phyloP scores from a whole-genome alignment of 345 rosid genomes.

The Populus alba region DNA sequence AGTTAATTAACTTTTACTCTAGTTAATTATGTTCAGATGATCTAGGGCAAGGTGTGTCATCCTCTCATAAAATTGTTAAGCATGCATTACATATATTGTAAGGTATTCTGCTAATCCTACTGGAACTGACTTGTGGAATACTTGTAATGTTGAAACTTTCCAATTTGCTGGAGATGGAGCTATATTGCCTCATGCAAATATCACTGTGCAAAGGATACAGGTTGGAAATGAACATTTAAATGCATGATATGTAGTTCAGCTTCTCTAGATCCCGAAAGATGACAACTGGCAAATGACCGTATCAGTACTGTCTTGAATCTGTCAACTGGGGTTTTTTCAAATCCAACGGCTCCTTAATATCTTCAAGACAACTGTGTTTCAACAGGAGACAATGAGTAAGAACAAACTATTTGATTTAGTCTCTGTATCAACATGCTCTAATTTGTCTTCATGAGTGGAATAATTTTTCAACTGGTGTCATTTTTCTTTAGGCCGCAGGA shows the following conservation, averaged over 20 bases:
- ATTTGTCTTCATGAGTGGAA: not conserved
- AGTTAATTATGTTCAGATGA: not conserved
- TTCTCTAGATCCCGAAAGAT: too few relatives aligned
- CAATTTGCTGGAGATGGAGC: too few relatives aligned
- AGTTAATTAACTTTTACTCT: not conserved
- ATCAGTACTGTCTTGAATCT: not conserved
- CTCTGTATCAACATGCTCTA: not conserved
- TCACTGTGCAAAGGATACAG: too few relatives aligned
- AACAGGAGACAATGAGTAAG: not conserved
- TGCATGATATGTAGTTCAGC: too few relatives aligned
- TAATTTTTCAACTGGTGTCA: too few relatives aligned
- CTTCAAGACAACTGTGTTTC: not conserved
- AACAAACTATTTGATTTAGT: not conserved
- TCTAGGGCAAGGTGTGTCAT: not conserved
- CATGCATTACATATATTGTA: not conserved
- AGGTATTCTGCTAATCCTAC: not conserved
- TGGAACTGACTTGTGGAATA: not conserved
- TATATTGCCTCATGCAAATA: too few relatives aligned
- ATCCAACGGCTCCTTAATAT: not conserved
- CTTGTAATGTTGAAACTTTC: not conserved
- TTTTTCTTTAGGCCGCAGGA: too few relatives aligned
- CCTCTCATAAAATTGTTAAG: not conserved
- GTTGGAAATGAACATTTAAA: too few relatives aligned
- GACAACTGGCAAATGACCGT: too few relatives aligned
- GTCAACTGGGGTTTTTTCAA: not conserved